Evolutionary conservation across 2,329 filamentous ascomycete species (phyloP).

Genomic region (Neodidymelliopsis sp.): DNA sequence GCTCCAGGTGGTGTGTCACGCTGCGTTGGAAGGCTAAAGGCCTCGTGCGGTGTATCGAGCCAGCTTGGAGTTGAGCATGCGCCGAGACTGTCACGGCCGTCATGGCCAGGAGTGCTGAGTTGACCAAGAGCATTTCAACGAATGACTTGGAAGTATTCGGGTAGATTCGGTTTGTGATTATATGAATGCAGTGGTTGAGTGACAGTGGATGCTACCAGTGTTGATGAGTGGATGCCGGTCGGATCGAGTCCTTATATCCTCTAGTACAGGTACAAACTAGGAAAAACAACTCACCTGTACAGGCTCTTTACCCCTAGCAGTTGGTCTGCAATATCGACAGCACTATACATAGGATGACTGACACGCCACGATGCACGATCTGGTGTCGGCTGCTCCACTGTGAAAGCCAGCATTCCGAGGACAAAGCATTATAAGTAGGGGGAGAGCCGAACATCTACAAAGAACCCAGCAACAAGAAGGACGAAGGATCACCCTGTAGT

Average conservation of each 20-base stretch:
- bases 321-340: background rate
- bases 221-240: background rate
- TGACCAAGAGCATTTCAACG: background rate
- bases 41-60: background rate
- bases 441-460: too few species aligned
- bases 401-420: background rate
- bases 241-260: too few species aligned
- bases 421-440: too few species aligned
- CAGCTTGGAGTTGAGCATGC: background rate
- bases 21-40: background rate
- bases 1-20: background rate
- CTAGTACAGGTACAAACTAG: too few species aligned
- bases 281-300: too few species aligned
- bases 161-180: too few species aligned
- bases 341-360: background rate
- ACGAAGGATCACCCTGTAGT: background rate
- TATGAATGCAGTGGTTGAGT: too few species aligned
- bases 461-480: too few species aligned
- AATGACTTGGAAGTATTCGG: too few species aligned
- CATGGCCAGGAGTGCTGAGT: background rate
- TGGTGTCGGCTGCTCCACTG: background rate
- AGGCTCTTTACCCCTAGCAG: too few species aligned
- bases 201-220: too few species aligned
- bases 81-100: background rate
- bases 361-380: background rate